Conservation (phyloP, 495 filamentous ascomycete genomes). For the Baudoinia panamericana region DNA sequence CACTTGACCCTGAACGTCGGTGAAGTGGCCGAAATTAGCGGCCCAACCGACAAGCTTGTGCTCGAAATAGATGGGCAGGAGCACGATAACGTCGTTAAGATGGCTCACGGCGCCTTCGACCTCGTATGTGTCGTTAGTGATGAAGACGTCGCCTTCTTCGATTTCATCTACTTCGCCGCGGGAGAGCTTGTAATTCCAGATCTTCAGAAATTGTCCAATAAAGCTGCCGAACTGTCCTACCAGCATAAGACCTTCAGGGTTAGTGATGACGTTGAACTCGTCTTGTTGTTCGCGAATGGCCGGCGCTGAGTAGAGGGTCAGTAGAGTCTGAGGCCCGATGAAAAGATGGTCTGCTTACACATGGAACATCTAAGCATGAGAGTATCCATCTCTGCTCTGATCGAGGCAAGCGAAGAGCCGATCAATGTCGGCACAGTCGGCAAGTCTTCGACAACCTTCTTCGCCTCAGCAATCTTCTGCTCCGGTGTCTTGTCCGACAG, state of each 20-base stretch:
- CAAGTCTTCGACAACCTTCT: slow-evolving; percentile 28
- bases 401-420: slow-evolving; percentile 34
- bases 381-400: slow-evolving; percentile 39
- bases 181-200: slow-evolving; percentile 26
- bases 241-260: slow-evolving; percentile 36
- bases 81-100: slow-evolving; percentile 37
- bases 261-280: slow-evolving; percentile 41
- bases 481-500: slow-evolving; percentile 18
- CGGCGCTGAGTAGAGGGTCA: no score
- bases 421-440: slow-evolving; percentile 27
- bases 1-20: slow-evolving; percentile 39
- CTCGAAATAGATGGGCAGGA: slow-evolving; percentile 36
- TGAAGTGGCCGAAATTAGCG: slow-evolving; percentile 40
- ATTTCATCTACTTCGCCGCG: slow-evolving; percentile 27
- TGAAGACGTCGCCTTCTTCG: slow-evolving; percentile 38
- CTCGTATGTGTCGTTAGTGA: slow-evolving; percentile 41
- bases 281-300: slow-evolving; percentile 42
- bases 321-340: no score
- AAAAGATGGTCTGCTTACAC: no score
- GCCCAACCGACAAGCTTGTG: slow-evolving; percentile 35
- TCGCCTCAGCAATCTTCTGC: slow-evolving; percentile 22
- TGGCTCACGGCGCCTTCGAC: slow-evolving; percentile 38
- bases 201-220: slow-evolving; percentile 36
- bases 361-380: slow-evolving; percentile 40
- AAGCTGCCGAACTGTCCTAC: slow-evolving; percentile 41